A percentile compares a stretch with the other conserved stretches of the same genome.
Evolutionary conservation across 2,329 filamentous ascomycete species (phyloP).

Genomic region (Gaeumannomyces sp.): DNA sequence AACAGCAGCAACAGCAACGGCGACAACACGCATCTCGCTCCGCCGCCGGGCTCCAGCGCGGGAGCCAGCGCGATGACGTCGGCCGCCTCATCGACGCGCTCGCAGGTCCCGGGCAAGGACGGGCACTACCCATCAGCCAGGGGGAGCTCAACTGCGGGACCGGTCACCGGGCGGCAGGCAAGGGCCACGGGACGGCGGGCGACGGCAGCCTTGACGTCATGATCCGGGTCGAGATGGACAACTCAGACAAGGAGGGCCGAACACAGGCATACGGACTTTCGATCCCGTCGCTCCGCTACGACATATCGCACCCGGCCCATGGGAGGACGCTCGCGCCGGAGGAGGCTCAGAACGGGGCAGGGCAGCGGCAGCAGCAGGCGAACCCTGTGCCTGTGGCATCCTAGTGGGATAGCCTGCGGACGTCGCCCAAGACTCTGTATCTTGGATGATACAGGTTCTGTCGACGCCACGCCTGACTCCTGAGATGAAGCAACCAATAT

Average conservation of each 20-base stretch:
- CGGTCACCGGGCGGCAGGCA: conserved; percentile 63
- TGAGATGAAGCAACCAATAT: too few species aligned
- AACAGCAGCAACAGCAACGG: conserved; percentile 10
- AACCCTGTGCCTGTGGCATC: not conserved
- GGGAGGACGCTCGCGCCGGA: not conserved
- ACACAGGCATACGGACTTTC: conserved; percentile 81
- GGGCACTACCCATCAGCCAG: conserved; percentile 64
- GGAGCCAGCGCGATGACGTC: conserved; percentile 13
- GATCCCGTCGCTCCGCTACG: conserved; percentile 60
- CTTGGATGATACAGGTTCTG: not conserved
- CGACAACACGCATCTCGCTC: conserved; percentile 7
- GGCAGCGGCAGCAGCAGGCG: not conserved
- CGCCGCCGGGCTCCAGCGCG: conserved; percentile 17
- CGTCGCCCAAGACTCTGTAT: not conserved
- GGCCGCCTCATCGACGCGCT: conserved; percentile 7
- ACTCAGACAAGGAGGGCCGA: conserved; percentile 71
- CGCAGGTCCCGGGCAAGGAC: conserved; percentile 42
- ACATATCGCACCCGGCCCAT: conserved; percentile 14
- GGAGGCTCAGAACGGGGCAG: too few species aligned
- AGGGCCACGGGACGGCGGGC: conserved; percentile 47
- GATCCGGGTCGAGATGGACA: conserved; percentile 81
- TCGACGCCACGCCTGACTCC: too few species aligned
- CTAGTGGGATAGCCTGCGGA: not conserved
- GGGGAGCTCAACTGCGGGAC: conserved; percentile 79
- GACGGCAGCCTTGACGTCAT: conserved; percentile 70